phyloP scores from a whole-genome alignment of 148 eudicot genomes.

The Rhododendron molle region DNA sequence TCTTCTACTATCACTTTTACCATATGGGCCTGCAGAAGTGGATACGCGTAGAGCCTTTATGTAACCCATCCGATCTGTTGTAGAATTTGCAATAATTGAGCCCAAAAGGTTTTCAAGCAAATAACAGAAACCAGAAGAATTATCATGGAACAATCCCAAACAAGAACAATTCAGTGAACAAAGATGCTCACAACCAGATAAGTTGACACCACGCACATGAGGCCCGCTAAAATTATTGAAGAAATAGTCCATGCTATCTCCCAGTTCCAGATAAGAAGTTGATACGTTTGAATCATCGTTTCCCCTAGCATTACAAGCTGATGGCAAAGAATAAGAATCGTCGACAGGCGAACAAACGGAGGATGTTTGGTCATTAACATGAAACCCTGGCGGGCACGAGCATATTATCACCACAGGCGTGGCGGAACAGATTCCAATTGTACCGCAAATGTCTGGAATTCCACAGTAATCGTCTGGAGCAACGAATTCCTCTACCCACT shows the following conservation, averaged over 20 bases:
- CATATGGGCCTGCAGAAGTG: conserved; percentile 3
- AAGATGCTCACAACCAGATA: conserved; percentile 44
- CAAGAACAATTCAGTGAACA: conserved; percentile 60
- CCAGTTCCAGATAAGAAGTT: conserved; percentile 37
- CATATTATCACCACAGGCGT: conserved; percentile 18
- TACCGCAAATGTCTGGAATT: conserved; percentile 53
- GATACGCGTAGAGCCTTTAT: conserved; percentile 31
- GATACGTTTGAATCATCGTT: conserved; percentile 15
- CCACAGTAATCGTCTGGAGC: conserved; percentile 49
- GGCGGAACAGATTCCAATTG: conserved; percentile 27
- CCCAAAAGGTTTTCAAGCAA: conserved; percentile 40
- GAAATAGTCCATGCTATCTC: conserved; percentile 43
- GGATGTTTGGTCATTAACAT: conserved; percentile 10
- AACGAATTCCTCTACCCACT: conserved; percentile 28
- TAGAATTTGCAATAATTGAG: conserved; percentile 26
- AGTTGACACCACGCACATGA: conserved; percentile 24
- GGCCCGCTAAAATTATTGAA: conserved; percentile 37
- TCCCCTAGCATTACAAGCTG: conserved; percentile 36
- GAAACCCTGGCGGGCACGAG: conserved; percentile 52
- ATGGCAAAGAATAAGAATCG: conserved; percentile 34
- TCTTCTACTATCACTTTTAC: neutral
- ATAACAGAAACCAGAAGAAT: conserved; percentile 53
- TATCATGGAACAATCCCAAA: conserved; percentile 51
- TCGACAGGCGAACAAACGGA: conserved; percentile 31
- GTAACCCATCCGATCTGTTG: conserved; percentile 30